Base-by-base conservation (phyloP, 192 early-diverging fungal species). In the Neocallimastix lanati region DNA sequence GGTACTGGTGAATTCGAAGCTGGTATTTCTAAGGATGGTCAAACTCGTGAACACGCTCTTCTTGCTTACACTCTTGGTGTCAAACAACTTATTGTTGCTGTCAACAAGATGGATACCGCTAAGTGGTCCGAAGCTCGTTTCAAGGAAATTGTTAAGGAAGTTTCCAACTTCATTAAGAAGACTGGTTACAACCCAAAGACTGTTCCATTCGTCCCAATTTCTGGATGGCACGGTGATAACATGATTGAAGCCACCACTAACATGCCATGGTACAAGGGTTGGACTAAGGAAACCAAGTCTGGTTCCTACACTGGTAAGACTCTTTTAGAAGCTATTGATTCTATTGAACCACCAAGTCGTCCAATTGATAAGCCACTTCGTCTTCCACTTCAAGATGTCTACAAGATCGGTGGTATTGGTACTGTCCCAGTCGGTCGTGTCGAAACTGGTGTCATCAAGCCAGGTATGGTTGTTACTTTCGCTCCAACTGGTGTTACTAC, bases 341-440 rank as follows among this genome's bases (percentile, higher is more conserved):
- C 94, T 87, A 92, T 96, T 80, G 95, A 96, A 88, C 95, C 93
- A 85, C 95, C 96, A 80, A 77, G 83, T 35, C 94, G 96, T 82
- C 94, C 93, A 83, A 88, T 91, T 85, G 94, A 96, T 87, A 95
- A 94, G 88, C 93, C 96, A 81, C 94, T 98, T 82, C 95, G 96
- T 88, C 93, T 98, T 85, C 96, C 96, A 82, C 92, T 98, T 84
- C 93, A 95, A 86, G 96, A 95, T 88, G 94, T 98, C 81, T 98
- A 98, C 95, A 96, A 96, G 91, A 96, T 96, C 86, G 93, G 94
- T 86, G 93, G 94, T 95, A 93, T 95, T 84, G 96, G 96, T 85
- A 95, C 94, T 81, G 96, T 98, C 40, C 93, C 94, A 81, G 96
- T 95, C 86, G 96, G 96, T 86, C 94, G 95, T 78, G 85, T 86